Evolutionary conservation across 441 rosid genomes (phyloP), one percentile per base, ranked within the genome.

Genomic region (Codiaeum variegatum): DNA sequence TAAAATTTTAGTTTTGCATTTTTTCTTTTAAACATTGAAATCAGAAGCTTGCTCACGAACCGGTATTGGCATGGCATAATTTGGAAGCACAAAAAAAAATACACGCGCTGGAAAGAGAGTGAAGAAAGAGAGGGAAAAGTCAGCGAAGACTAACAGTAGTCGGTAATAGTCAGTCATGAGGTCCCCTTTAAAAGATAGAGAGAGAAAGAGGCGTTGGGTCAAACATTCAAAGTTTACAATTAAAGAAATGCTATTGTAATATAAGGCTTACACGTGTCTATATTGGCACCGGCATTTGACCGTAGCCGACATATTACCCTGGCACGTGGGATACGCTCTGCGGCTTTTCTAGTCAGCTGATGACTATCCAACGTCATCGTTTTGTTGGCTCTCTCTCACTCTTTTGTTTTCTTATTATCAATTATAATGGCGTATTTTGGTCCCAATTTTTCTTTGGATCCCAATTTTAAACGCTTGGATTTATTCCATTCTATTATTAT

Each of bases 251-350:
- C 18, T 63, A 11, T 46, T 34, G 80, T 74, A 73, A 61, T 67
- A 66, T 67, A 15, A 77, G 80, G 83, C 86, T 21, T 74, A 79
- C 88, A 90, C 88, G 88, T 88, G 92, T 76, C 73, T 0, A 4
- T 38, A 76, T 77, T 65, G 93, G 87, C 89, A 90, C 97, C 92
- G 94, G 76, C 97, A 71, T 86, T 90, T 90, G 92, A 90, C 94
- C 91, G 78, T 76, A 62, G 87, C 84, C 86, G 87, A 83, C 89
- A 85, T 71, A 34, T 72, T 68, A 62, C 77, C 42, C 31, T 31
- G 86, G 84, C 94, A 87, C 94, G 94, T 87, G 91, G 83, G 82
- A 66, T 58, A 58, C 81, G 60, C 71, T 65, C 55, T 18, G 52
- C 70, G 6, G 63, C 75, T 66, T 62, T 42, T 40, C 21, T 38